phyloP scores from a whole-genome alignment of 257 asterid genomes.

The Cruciata laevipes region DNA sequence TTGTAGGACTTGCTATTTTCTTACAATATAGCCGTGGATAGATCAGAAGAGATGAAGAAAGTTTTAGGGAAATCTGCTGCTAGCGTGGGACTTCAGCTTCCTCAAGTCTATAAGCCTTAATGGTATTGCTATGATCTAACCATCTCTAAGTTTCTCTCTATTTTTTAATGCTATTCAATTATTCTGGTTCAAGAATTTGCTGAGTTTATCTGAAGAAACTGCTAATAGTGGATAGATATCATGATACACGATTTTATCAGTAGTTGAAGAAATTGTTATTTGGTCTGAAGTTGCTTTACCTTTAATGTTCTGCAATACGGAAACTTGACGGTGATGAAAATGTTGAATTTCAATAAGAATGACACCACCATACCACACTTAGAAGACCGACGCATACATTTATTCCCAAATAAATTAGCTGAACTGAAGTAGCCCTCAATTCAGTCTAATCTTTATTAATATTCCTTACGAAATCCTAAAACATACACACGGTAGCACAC shows the following conservation, averaged over 20 bases:
- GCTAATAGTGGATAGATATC: background rate
- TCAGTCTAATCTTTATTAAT: background rate
- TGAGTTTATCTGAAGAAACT: background rate
- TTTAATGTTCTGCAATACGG: background rate
- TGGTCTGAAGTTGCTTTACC: background rate
- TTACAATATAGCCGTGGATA: conserved; percentile 84
- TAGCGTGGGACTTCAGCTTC: conserved; percentile 90
- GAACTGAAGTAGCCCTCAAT: background rate
- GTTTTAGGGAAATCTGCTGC: conserved; percentile 77
- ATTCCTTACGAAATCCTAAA: too few relatives aligned
- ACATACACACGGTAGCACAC: too few relatives aligned
- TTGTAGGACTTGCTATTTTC: conserved; percentile 72
- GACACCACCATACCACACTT: too few relatives aligned
- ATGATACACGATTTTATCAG: background rate
- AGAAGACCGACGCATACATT: too few relatives aligned
- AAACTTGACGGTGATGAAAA: background rate
- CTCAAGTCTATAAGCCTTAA: conserved; percentile 61
- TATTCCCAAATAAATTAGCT: background rate
- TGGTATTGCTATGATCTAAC: background rate
- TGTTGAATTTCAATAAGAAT: too few relatives aligned
- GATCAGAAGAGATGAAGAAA: conserved; percentile 69
- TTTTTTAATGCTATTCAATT: background rate
- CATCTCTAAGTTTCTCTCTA: background rate
- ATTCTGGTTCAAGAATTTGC: background rate
- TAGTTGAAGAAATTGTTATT: too few relatives aligned